Evolutionary conservation across 768 basidiomycete species (phyloP), one percentile per base, ranked within the genome.

Genomic region (Guyanaporus albipodus): DNA sequence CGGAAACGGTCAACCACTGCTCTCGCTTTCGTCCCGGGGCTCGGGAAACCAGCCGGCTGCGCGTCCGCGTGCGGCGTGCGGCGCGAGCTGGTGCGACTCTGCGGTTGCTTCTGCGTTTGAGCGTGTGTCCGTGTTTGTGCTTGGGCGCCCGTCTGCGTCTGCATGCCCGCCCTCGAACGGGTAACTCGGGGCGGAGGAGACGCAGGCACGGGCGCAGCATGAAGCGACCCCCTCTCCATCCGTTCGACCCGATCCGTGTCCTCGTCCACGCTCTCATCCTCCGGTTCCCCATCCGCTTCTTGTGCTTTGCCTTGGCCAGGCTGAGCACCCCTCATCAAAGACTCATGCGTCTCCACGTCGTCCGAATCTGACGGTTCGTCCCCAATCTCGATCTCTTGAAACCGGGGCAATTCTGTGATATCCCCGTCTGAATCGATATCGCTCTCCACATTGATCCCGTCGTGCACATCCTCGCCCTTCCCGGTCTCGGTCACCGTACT

Each of bases 351-450:
- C 38, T 67, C 63, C 26, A 45, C 55, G 23, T 66, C 64, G 35
- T 67, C 66, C 14, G 61, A 63, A 26, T 67, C 64, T 3, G 52
- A 53, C 15, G 61, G 55, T 8, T 47, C 41, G 23, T n/a, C 35
- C 23, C 4, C 42, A 9, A 44, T 32, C 6, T 56, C 45, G 4
- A 55, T 4, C 1, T 44, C 51, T 29, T 62, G 51, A 34, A 14
- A 52, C 9, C 17, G 52, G 4, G 55, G 50, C 11, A 59, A 17
- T 17, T 22, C 39, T 11, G 33, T 6, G 4, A 18, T 4, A 9
- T 43, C 40, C 0, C 23, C 41, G 6, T 33, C 39, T 2, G 23
- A 22, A 2, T 44, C 46, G 0, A 24, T 37, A 8, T 36, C 27
- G 11, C 17, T 19, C 2, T 18, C 31, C 8, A 2, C 52, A 6